A percentile compares a stretch with the other conserved stretches of the same genome.
These are phyloP conservation scores for Suillus subluteus DNA, from an alignment of 768 basidiomycete species.

Conservation along the genomic window DNA sequence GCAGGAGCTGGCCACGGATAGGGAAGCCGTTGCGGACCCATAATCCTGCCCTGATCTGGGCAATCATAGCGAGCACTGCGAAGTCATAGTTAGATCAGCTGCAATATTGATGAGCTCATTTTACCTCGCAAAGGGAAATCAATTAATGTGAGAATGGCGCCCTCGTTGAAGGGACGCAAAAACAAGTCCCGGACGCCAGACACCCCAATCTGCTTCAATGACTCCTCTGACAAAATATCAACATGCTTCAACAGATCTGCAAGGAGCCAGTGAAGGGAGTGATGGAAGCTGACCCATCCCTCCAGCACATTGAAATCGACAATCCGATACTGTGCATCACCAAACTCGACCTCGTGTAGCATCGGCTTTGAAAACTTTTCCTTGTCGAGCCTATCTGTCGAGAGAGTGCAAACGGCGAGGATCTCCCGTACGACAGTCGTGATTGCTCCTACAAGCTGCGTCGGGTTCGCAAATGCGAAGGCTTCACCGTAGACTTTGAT, in stretches of 20 bases:
- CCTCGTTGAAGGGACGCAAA: constrained; percentile 61
- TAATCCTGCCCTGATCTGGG: constrained; percentile 91
- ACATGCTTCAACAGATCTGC: constrained; percentile 89
- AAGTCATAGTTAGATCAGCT: constrained; percentile 5
- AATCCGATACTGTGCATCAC: constrained; percentile 57
- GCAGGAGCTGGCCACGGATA: constrained; percentile 91
- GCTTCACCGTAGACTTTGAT: constrained; percentile 91
- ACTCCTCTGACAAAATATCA: constrained; percentile 61
- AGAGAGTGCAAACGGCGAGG: constrained; percentile 67
- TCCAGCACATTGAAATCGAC: constrained; percentile 80
- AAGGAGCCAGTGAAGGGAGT: constrained; percentile 88
- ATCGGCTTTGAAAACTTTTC: constrained; percentile 62
- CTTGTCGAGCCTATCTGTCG: constrained; percentile 69
- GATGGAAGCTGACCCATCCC: constrained; percentile 90
- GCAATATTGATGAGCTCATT: constrained; percentile 24
- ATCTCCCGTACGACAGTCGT: constrained; percentile 72
- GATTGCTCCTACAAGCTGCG: constrained; percentile 69
- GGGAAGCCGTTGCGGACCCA: constrained; percentile 99
- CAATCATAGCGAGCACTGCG: constrained; percentile 85
- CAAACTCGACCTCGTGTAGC: constrained; percentile 73
- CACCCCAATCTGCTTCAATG: constrained; percentile 54
- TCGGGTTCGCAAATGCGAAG: constrained; percentile 58
- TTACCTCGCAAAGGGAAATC: constrained; percentile 90
- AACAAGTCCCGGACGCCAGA: constrained; percentile 64
- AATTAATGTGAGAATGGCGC: constrained; percentile 72